Evolutionary conservation across 169 alveolate species (phyloP), one percentile per base, ranked within the genome.

Genomic region (Neospora caninum): DNA sequence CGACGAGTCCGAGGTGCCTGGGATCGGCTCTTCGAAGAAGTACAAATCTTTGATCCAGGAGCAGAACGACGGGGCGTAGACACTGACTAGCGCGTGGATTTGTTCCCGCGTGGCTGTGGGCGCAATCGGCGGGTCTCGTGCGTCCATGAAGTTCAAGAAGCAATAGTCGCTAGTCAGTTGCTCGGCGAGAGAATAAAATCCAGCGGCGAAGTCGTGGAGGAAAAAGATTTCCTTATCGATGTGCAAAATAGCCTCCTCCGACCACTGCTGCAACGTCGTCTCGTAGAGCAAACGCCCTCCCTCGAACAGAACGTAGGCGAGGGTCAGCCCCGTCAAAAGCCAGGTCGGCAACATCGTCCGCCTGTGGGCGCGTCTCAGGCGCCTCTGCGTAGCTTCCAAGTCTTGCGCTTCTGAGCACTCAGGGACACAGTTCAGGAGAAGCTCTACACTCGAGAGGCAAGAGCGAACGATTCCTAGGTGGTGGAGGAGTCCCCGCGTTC

Each of bases 231-330:
- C 93, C 83, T 89, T 89, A 43, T 89, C 64, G 7, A 70, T 0
- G 45, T 89, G 93, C 87, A 89, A 29, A 25, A 67, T 45, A 0
- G 93, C 87, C 70, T 89, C 93, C 42, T 89, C 93, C 7, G 82
- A 73, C 93, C 93, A 89, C 93, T 89, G 93, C 88, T 89, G 93
- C n/a, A 70, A 10, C 0, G 82, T 43, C 53, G 88, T 41, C 25
- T 45, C 54, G n/a, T 89, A 89, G 0, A 89, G 10, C 39, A 73
- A n/a, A 39, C 93, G 42, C 22, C 88, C 93, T 0, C 69, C 70
- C 73, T 89, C 93, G n/a, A 64, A 58, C 43, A 70, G 53, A 7
- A 89, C 70, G 38, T 82, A 82, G 13, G 36, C 73, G 38, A 70
- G 45, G 20, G 34, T 6, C 43, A 73, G n/a, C 29, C 41, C 73